Evolutionary conservation across 495 filamentous ascomycete species (phyloP).

Genomic region (Penicillium simplicissimum): DNA sequence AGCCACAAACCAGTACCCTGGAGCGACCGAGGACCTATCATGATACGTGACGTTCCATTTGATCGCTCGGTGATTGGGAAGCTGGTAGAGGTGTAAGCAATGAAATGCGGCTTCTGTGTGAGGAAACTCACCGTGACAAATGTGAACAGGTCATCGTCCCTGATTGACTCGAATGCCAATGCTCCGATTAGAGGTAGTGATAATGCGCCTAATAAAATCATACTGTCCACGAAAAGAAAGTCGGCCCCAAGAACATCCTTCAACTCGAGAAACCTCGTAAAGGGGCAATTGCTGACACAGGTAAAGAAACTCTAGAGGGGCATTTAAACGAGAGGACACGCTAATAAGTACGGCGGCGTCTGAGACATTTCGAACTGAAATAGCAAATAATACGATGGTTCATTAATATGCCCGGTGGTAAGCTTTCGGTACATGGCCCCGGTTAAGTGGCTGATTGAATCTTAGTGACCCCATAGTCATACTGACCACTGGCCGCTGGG

Average conservation of each 20-base stretch:
- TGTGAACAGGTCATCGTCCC: background rate
- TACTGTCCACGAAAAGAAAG: background rate
- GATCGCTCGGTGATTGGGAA: slow-evolving; percentile 29
- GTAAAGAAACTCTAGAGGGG: background rate
- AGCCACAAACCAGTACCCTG: slow-evolving; percentile 40
- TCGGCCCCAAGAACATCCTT: background rate
- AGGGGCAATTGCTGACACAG: background rate
- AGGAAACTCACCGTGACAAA: background rate
- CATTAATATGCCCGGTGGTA: background rate
- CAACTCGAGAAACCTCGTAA: background rate
- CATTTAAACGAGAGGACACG: background rate
- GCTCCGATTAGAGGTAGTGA: background rate
- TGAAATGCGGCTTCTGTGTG: background rate
- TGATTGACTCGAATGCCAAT: background rate
- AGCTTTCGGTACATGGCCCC: background rate
- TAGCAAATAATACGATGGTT: background rate
- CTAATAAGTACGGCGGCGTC: background rate
- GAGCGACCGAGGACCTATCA: slow-evolving; percentile 24
- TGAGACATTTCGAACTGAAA: background rate
- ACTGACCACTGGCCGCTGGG: too few species aligned
- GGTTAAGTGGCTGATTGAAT: background rate
- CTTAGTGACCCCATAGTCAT: too few species aligned
- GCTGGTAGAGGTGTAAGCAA: slow-evolving; percentile 9
- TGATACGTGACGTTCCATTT: slow-evolving; percentile 32
- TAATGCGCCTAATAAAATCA: background rate